Conservation (phyloP, 148 eudicot genomes). For the Fagopyrum esculentum region DNA sequence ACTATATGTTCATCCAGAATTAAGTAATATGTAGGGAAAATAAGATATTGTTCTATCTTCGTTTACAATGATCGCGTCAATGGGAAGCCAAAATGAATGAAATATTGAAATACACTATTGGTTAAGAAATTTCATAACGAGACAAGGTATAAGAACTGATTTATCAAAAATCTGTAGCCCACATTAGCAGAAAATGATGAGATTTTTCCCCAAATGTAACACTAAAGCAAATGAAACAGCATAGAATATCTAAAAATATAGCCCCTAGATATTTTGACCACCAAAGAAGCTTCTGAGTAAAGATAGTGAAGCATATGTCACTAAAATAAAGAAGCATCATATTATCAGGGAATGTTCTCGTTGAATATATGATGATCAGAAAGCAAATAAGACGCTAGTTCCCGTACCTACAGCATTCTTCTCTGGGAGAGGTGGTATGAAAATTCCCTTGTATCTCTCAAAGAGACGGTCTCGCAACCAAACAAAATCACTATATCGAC, state of each 20-base stretch:
- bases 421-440: conserved; percentile 97
- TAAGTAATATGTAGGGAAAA: not conserved
- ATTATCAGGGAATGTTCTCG: not conserved
- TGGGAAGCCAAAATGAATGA: conserved; percentile 3
- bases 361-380: not conserved
- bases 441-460: conserved; percentile 91
- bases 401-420: conserved; percentile 92
- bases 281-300: too few species aligned
- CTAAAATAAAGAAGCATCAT: not conserved
- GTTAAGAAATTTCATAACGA: not conserved
- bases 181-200: not conserved
- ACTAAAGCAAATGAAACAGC: too few species aligned
- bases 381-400: not conserved
- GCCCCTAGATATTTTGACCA: too few species aligned
- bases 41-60: not conserved
- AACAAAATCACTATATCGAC: conserved; percentile 87
- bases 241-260: too few species aligned
- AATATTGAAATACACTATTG: not conserved
- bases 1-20: not conserved
- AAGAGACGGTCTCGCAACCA: conserved; percentile 95
- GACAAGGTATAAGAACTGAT: not conserved
- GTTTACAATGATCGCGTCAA: not conserved
- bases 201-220: too few species aligned
- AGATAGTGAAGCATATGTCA: not conserved
- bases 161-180: not conserved